Base-by-base conservation (phyloP, 2,329 filamentous ascomycete genomes). In the Rhinocladiella similis region DNA sequence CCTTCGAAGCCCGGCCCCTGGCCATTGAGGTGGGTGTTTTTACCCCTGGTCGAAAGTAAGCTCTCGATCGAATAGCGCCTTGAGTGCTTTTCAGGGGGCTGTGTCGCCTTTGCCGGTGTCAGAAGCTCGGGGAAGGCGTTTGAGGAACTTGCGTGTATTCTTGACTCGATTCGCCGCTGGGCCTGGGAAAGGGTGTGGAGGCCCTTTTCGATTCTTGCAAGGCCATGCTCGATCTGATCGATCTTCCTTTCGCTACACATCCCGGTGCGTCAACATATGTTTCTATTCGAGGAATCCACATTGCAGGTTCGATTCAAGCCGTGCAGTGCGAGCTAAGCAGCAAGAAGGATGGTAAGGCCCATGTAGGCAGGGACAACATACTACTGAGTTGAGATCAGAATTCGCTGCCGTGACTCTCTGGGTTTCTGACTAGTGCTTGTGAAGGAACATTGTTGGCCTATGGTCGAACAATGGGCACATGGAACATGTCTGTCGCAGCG, bases 371-470 rank as follows among this genome's bases (percentile, higher is more conserved):
- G 10, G 29, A 33, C 6, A 33, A 33, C 19, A 13, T 46, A 22
- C 19, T 46, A 46, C 27, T 46, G 43, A 46, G 43, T 27, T n/a
- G 43, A 46, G 43, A 46, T 46, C 43, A 46, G 18, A 22, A 46
- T 46, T 3, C 43, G 43, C 19, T 46, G 43, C 19, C 43, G 7
- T n/a, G 20, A 18, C 16, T 46, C 43, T 13, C 19, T 46, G n/a
- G 43, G 5, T 10, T 46, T 46, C 14, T 18, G 43, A 13, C 19
- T 16, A 14, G 43, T 25, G 19, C 12, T 25, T 22, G 18, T 19
- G 43, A 46, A 46, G 6, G 43, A 46, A 13, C 43, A 46, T 3
- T 46, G n/a, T 18, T 25, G 43, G n/a, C 27, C 27, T 10, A 46
- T 27, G 20, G 43, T 46, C 12, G 43, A 46, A 46, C 43, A 46